Evolutionary conservation across 345 rosid species (phyloP).

Genomic region (Salix koriyanagi): DNA sequence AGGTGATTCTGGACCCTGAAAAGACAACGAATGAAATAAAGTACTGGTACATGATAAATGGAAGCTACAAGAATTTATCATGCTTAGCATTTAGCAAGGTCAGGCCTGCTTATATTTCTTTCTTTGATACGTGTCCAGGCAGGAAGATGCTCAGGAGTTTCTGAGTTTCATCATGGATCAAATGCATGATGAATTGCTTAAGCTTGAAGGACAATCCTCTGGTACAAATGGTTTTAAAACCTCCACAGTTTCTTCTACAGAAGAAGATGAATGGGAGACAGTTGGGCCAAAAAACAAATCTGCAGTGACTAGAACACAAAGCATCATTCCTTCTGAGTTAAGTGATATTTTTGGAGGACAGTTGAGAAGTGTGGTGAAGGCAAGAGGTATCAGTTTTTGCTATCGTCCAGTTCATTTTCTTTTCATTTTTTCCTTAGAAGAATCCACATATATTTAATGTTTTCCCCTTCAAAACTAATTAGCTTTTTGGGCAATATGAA

Average conservation of each 20-base stretch:
- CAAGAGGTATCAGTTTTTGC: constrained; percentile 45
- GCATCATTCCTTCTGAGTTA: constrained; percentile 64
- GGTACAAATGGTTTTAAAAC: constrained; percentile 34
- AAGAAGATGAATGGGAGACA: constrained; percentile 95
- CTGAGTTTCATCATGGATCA: constrained; percentile 84
- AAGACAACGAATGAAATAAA: too few relatives aligned
- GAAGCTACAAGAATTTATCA: too few relatives aligned
- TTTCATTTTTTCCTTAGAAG: background rate
- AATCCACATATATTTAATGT: background rate
- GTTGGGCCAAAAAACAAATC: constrained; percentile 91
- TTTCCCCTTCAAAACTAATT: background rate
- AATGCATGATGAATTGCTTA: constrained; percentile 84
- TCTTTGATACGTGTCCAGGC: constrained; percentile 46
- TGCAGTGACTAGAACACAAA: constrained; percentile 85
- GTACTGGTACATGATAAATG: too few relatives aligned
- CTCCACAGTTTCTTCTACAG: constrained; percentile 52
- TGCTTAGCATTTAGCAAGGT: background rate
- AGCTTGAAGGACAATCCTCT: constrained; percentile 50
- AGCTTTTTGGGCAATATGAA: background rate
- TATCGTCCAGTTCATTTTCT: background rate
- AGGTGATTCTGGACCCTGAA: too few relatives aligned
- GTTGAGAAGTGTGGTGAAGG: constrained; percentile 74
- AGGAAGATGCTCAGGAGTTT: constrained; percentile 99
- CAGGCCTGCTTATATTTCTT: background rate
- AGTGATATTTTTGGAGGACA: constrained; percentile 88